phyloP scores from a whole-genome alignment of 2,329 filamentous ascomycete genomes.

The Pseudopithomyces chartarum region DNA sequence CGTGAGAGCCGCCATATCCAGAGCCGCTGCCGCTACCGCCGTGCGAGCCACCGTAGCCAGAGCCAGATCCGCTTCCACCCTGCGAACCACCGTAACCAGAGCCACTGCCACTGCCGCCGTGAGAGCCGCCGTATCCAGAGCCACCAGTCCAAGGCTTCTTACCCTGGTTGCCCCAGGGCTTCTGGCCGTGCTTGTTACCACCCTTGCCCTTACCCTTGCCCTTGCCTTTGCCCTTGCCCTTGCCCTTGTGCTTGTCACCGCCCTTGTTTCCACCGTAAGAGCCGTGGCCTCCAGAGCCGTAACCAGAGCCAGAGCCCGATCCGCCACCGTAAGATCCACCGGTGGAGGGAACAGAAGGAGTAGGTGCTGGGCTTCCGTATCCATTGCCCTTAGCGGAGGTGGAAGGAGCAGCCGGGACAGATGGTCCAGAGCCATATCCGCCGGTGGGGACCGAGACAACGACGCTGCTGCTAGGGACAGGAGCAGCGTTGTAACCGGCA shows the following conservation, averaged over 20 bases:
- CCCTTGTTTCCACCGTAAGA: neutral
- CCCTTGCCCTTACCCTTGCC: neutral
- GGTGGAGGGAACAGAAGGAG: neutral
- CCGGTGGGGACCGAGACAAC: constrained; percentile 1
- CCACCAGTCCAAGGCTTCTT: too few species aligned
- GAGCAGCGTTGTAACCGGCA: constrained; percentile 5
- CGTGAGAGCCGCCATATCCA: neutral
- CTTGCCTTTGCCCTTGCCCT: neutral
- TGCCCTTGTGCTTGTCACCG: neutral
- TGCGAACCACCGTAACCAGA: neutral
- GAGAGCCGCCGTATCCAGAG: neutral
- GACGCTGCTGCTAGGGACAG: neutral
- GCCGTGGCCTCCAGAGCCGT: neutral
- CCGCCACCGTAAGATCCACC: neutral
- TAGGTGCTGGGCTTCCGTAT: neutral
- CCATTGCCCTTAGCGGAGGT: neutral
- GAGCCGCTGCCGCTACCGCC: neutral
- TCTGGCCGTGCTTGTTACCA: neutral
- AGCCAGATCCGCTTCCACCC: neutral
- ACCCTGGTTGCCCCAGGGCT: neutral
- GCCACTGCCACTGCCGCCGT: neutral
- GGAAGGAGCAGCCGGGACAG: neutral
- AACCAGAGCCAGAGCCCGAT: neutral
- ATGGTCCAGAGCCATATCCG: constrained; percentile 1
- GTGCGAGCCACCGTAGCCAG: neutral